A percentile compares a stretch with the other conserved stretches of the same genome.
phyloP scores from a whole-genome alignment of 1,139 yeast species.

The Ogataea hybrid region DNA sequence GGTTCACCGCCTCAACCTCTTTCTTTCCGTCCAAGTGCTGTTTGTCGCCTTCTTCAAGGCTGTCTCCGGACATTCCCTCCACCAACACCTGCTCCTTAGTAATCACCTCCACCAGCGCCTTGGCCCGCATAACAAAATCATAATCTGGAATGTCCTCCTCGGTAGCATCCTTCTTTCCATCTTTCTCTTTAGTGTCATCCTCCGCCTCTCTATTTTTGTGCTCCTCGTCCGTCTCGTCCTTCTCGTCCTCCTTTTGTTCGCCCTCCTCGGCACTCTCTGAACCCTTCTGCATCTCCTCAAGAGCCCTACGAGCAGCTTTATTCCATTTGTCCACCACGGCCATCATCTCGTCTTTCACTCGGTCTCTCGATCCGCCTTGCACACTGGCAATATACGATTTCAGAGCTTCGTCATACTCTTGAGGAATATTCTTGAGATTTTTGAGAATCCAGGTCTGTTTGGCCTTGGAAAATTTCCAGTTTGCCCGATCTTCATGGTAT shows the following conservation, averaged over 20 bases:
- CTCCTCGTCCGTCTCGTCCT: constrained; percentile 13
- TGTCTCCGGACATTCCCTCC: constrained; percentile 34
- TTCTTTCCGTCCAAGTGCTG: not conserved
- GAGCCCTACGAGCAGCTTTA: constrained; percentile 38
- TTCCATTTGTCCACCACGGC: constrained; percentile 58
- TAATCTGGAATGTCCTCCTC: constrained; percentile 21
- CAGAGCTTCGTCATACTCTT: constrained; percentile 54
- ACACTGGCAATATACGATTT: constrained; percentile 60
- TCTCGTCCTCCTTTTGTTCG: constrained; percentile 5
- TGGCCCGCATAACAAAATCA: constrained; percentile 47
- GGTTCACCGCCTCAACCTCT: constrained; percentile 10
- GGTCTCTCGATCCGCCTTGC: constrained; percentile 68
- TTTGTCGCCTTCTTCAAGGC: not conserved
- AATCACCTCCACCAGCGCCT: constrained; percentile 36
- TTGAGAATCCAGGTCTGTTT: constrained; percentile 91
- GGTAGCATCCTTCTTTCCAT: constrained; percentile 8
- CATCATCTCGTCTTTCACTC: constrained; percentile 54
- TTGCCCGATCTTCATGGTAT: constrained; percentile 54
- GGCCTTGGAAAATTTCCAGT: constrained; percentile 93
- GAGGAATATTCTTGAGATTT: constrained; percentile 57
- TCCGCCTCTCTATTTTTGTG: constrained; percentile 6
- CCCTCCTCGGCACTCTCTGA: constrained; percentile 31
- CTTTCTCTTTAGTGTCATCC: constrained; percentile 9
- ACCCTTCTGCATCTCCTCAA: constrained; percentile 37
- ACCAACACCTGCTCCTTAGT: constrained; percentile 39